Evolutionary conservation across 2,329 filamentous ascomycete species (phyloP).

Genomic region (Venturia carpophila): DNA sequence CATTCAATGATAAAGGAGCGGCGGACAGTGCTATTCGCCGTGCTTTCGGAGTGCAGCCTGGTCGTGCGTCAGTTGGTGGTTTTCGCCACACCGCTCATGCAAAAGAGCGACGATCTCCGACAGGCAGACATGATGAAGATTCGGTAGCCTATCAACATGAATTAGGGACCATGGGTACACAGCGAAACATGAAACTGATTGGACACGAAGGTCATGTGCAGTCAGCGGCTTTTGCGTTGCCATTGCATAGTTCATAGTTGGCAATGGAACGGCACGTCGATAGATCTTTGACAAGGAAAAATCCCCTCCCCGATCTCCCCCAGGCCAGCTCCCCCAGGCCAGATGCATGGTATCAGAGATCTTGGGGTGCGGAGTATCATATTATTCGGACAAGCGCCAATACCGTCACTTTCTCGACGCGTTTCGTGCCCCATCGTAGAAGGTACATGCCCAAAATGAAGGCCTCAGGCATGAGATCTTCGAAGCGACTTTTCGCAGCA

Average conservation of each 20-base stretch:
- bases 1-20: background rate
- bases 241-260: background rate
- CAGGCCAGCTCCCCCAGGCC: background rate
- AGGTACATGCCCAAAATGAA: no score
- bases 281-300: constrained; percentile 3
- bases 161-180: background rate
- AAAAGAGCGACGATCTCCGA: background rate
- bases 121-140: background rate
- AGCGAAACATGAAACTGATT: background rate
- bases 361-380: background rate
- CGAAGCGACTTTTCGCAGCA: no score
- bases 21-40: background rate
- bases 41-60: background rate
- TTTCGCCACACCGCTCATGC: background rate
- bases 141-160: background rate
- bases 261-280: background rate
- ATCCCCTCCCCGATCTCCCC: background rate
- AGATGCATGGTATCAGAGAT: background rate
- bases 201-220: background rate
- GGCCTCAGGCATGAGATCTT: no score
- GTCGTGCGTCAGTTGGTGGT: background rate
- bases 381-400: background rate
- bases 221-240: background rate
- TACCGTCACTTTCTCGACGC: background rate
- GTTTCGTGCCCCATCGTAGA: no score